phyloP scores from a whole-genome alignment of 2,329 filamentous ascomycete genomes.

The Lasiodiplodia citricola region DNA sequence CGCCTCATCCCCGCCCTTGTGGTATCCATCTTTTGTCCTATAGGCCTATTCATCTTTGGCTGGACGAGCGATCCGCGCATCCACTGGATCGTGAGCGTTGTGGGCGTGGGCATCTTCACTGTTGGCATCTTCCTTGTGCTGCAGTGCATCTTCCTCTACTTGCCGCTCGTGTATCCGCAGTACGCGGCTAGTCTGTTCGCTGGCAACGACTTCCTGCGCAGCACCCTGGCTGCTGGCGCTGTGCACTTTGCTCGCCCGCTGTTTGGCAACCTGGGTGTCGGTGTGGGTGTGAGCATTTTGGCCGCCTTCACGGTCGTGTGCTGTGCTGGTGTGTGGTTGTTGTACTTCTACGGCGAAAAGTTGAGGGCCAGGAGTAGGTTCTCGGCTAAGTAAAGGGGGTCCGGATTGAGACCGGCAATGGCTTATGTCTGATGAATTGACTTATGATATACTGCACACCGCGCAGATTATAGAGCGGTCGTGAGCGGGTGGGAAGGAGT shows the following conservation, averaged over 20 bases:
- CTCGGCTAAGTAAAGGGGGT: slow-evolving; percentile 46
- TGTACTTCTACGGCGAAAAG: slow-evolving; percentile 63
- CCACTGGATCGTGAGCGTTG: slow-evolving; percentile 47
- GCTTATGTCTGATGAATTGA: too few relatives aligned
- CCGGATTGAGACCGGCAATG: background rate
- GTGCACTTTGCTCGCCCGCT: slow-evolving; percentile 66
- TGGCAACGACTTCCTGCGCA: slow-evolving; percentile 56
- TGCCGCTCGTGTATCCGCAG: slow-evolving; percentile 47
- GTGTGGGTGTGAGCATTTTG: slow-evolving; percentile 61
- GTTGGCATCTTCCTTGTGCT: slow-evolving; percentile 48
- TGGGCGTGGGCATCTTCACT: slow-evolving; percentile 50
- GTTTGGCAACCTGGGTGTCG: slow-evolving; percentile 65
- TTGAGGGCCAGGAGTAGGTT: slow-evolving; percentile 65
- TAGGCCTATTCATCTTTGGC: slow-evolving; percentile 42
- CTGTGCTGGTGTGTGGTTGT: slow-evolving; percentile 62
- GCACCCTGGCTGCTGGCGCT: slow-evolving; percentile 62
- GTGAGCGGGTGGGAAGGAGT: too few relatives aligned
- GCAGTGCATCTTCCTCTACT: slow-evolving; percentile 51
- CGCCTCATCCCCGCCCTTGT: slow-evolving; percentile 42
- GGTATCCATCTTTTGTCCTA: slow-evolving; percentile 37
- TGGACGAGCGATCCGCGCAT: slow-evolving; percentile 37
- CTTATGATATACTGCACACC: too few relatives aligned
- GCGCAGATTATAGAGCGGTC: too few relatives aligned
- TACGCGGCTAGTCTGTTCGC: slow-evolving; percentile 64
- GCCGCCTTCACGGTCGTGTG: slow-evolving; percentile 51